Percentiles rank a stretch among this genome's conserved stretches.
Evolutionary conservation across 208 protist species (phyloP).

Genomic region (Trypanosoma cruzi): DNA sequence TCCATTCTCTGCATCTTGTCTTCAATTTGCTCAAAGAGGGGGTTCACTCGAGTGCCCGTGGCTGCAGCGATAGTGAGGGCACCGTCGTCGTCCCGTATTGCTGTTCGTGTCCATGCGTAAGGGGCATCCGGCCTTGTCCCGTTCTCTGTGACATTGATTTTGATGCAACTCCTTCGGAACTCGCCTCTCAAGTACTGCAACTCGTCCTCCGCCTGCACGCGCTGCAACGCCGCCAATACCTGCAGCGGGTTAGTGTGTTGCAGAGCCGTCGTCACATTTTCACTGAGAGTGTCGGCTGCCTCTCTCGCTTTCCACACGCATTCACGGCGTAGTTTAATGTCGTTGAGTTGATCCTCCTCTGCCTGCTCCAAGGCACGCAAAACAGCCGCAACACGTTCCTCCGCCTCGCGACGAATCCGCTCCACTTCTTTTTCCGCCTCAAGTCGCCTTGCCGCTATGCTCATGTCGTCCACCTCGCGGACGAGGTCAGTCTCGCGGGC

Average conservation of each 20-base stretch:
- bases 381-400: constrained; percentile 51
- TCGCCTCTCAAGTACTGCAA: constrained; percentile 51
- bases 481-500: constrained; percentile 43
- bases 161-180: constrained; percentile 18
- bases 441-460: constrained; percentile 43
- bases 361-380: constrained; percentile 37
- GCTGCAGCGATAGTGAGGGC: neutral
- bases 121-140: neutral
- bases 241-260: constrained; percentile 30
- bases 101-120: neutral
- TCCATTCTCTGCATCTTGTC: neutral
- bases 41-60: neutral
- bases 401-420: constrained; percentile 60
- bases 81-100: neutral
- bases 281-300: constrained; percentile 33
- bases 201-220: constrained; percentile 49
- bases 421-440: constrained; percentile 54
- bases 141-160: neutral
- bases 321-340: constrained; percentile 37
- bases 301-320: constrained; percentile 36
- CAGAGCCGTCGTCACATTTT: constrained; percentile 33
- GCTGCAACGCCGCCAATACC: constrained; percentile 54
- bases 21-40: neutral
- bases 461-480: constrained; percentile 43
- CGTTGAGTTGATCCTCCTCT: constrained; percentile 44